Evolutionary conservation across 192 early-diverging fungal species (phyloP), one percentile per base, ranked within the genome.

Genomic region (Backusella australiensis): DNA sequence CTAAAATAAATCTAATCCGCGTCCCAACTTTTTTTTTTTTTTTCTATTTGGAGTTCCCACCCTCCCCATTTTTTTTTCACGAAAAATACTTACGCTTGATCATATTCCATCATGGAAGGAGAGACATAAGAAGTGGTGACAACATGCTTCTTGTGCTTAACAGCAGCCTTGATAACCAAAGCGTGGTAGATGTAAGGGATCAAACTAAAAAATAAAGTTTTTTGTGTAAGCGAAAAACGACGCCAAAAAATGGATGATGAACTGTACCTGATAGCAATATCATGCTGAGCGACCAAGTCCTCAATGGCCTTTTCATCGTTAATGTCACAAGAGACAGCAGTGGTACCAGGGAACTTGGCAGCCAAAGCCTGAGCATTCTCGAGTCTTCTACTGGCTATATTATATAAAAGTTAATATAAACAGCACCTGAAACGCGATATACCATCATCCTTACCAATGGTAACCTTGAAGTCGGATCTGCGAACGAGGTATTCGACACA

Each of bases 111-210:
- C 95, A 99, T 98, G 69, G 91, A 94, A 17, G 96, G 95, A 46
- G 95, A 97, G 75, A 98, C 93, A 89, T 99, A 99, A 80, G 91
- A 93, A 70, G 98, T 97, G 34, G 98, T 99, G 73, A 98, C 96
- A 63, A 98, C 92, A 83, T 99, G 86, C 89, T 94, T 97, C 87
- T 93, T 95, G 81, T 90, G 81, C 84, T 93, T 90, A 81, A 99
- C 89, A 74, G 94, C 95, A n/a, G 92, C 86, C 85, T 96, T 93
- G 75, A 97, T 96, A 36, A 99, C 97, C 71, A 82, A 81, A 23
- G 95, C 89, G 79, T 99, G 98, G 81, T 92, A 89, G 32, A 92
- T 97, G 86, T 97, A 98, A 59, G 89, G 98, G 79, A 89, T 96
- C 90, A 91, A 91, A 88, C 85, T 92, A 72, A 49, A 74, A 41